Conservation (phyloP, 768 basidiomycete genomes). For the Cystoderma amianthinum region DNA sequence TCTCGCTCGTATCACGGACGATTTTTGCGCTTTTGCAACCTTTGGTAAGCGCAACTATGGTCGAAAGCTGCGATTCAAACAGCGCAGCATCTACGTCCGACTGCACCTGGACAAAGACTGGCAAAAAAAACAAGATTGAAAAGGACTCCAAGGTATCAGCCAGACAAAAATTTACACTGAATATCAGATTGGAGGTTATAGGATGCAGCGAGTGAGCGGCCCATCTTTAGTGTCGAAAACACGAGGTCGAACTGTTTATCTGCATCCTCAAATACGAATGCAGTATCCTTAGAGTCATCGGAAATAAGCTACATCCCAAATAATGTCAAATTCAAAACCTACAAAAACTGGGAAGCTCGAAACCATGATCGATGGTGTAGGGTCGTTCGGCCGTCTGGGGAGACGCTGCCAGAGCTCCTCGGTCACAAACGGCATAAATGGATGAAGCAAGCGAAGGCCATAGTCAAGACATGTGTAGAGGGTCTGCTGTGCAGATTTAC, state of each 20-base stretch:
- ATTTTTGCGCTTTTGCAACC: constrained; percentile 76
- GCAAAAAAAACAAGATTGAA: constrained; percentile 2
- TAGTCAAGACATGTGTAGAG: constrained; percentile 91
- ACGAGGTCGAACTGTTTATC: constrained; percentile 84
- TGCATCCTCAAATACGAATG: constrained; percentile 61
- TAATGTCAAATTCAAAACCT: constrained; percentile 21
- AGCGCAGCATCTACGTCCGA: constrained; percentile 54
- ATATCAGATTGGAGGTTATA: constrained; percentile 86
- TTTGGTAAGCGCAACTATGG: constrained; percentile 80
- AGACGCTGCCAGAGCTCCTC: constrained; percentile 98
- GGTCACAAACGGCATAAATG: constrained; percentile 99
- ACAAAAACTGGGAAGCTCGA: constrained; percentile 78
- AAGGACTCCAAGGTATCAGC: not conserved
- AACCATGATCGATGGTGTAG: constrained; percentile 86
- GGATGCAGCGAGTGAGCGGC: constrained; percentile 80
- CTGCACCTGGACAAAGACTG: constrained; percentile 77
- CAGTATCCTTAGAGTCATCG: constrained; percentile 39
- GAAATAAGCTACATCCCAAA: not conserved
- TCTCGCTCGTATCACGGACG: constrained; percentile 52
- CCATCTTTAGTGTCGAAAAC: constrained; percentile 69
- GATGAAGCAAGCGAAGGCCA: constrained; percentile 87
- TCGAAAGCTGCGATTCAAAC: constrained; percentile 65
- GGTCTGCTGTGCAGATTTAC: constrained; percentile 89
- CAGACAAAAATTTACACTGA: constrained; percentile 49
- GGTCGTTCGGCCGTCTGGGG: constrained; percentile 76